A percentile compares a stretch with the other conserved stretches of the same genome.
Evolutionary conservation across 2,329 filamentous ascomycete genomes (phyloP).

Genomic region (Aspergillus thermomutatus): DNA sequence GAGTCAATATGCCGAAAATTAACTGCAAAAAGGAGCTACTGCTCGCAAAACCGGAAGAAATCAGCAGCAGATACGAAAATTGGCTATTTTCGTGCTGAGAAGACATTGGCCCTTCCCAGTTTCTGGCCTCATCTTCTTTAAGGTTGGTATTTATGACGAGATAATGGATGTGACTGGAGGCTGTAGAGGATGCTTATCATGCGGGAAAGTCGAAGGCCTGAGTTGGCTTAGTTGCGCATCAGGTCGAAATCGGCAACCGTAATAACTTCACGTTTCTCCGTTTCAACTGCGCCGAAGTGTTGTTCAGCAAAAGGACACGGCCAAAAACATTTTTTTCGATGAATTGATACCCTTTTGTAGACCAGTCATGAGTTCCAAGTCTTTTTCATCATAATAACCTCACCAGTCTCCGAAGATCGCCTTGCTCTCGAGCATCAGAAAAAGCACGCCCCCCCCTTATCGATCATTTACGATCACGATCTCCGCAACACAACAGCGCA

Average conservation of each 20-base stretch:
- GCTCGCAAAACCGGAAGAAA: neutral
- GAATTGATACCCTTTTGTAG: constrained; percentile 9
- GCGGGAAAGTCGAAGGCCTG: neutral
- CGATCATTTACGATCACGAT: neutral
- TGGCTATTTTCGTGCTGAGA: neutral
- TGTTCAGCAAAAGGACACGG: neutral
- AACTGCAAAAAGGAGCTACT: neutral
- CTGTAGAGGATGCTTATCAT: neutral
- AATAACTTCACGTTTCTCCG: constrained; percentile 22
- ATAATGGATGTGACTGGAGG: neutral
- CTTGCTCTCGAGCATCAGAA: neutral
- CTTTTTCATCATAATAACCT: neutral
- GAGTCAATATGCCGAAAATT: neutral
- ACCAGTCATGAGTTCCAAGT: neutral
- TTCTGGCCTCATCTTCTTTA: neutral
- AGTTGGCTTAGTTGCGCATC: constrained; percentile 11
- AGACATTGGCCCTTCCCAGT: neutral
- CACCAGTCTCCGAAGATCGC: neutral
- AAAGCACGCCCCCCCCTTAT: neutral
- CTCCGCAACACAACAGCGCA: neutral
- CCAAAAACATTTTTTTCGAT: neutral
- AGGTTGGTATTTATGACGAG: neutral
- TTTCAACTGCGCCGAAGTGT: constrained; percentile 13
- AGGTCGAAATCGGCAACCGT: constrained; percentile 22
- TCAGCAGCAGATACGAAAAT: neutral